Evolutionary conservation across 2,329 filamentous ascomycete genomes (phyloP), one percentile per base, ranked within the genome.

Genomic region (Reticulascus tulasneorum): DNA sequence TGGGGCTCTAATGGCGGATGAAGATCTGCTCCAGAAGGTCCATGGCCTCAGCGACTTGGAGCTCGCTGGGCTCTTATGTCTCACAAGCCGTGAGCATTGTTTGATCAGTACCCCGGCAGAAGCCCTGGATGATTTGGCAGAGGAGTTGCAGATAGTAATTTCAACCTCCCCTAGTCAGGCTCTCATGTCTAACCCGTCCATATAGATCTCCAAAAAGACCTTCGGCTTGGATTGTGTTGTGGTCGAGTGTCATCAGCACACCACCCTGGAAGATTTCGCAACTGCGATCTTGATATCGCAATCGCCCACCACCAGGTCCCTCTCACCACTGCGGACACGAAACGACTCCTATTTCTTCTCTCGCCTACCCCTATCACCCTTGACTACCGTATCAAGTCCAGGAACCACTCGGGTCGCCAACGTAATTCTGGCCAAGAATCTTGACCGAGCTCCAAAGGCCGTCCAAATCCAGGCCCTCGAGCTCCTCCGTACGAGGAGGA

Each of bases 31-130:
- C 43, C 69, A 76, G 45, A 84, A 83, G 59, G 76, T 94, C 50
- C 84, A 90, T 54, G 75, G 79, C 48, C 71, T 97, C 45, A 86
- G 83, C 53, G 90, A 96, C 64, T 73, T 96, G 25, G 90, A 96
- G 63, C 77, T 97, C 41, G 93, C 91, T 17, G 67, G 85, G 11
- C 73, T 97, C 25, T 76, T 96, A 33, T 90, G 84, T 55, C 75
- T 97, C 33, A 73, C 89, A 44, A 80, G 82, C 41, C 76, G 82
- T 47, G 86, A 95, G 59, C 90, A 97, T 60, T 95, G 88, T 64
- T 80, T 97, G 50, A 79, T 97, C 53, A 84, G 88, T 60, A 85
- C 86, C 12, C 75, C 81, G 3, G 58, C 66, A 5, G 65, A 75
- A 23, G 64, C 69, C 34, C 63, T 91, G 38, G 72, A 84, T 57